Conservation (phyloP, 108 stramenopile species). For the Nitzschia palea region DNA sequence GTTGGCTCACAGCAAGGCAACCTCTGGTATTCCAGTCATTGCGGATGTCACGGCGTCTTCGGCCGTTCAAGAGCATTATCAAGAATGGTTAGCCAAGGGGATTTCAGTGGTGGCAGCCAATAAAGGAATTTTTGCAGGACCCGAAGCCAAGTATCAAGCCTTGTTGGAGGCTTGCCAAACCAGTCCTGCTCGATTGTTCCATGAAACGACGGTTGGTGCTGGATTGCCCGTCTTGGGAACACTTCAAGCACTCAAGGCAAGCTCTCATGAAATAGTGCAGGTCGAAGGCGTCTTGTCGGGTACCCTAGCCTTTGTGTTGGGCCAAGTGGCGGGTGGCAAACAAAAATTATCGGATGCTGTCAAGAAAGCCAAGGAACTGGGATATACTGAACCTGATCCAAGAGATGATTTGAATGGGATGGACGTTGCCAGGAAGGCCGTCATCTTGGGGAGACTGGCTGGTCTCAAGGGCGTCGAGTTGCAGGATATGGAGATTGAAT, state of each 20-base stretch:
- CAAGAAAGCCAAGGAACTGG: conserved; percentile 49
- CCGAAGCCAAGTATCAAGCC: conserved; percentile 34
- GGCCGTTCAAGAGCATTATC: conserved; percentile 28
- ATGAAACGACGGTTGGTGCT: conserved; percentile 59
- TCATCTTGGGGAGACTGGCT: conserved; percentile 56
- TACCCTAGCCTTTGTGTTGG: conserved; percentile 55
- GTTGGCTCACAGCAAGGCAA: conserved; percentile 7
- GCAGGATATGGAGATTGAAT: conserved; percentile 42
- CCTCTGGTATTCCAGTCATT: conserved; percentile 34
- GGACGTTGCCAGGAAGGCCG: conserved; percentile 62
- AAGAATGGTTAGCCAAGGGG: conserved; percentile 30
- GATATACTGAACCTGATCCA: conserved; percentile 65
- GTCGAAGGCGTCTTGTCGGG: conserved; percentile 54
- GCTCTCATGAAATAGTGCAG: conserved; percentile 40
- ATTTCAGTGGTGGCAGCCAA: conserved; percentile 45
- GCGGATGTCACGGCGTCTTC: conserved; percentile 45
- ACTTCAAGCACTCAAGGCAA: conserved; percentile 38
- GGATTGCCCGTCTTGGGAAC: conserved; percentile 55
- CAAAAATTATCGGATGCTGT: conserved; percentile 46
- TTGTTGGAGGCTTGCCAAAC: conserved; percentile 17
- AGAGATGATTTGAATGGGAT: conserved; percentile 58
- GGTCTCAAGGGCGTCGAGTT: conserved; percentile 46
- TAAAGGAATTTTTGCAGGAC: conserved; percentile 47
- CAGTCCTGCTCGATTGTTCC: conserved; percentile 22
- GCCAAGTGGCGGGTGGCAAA: conserved; percentile 47